Evolutionary conservation across 345 rosid genomes (phyloP).

Genomic region (Eucalyptus curtisii): DNA sequence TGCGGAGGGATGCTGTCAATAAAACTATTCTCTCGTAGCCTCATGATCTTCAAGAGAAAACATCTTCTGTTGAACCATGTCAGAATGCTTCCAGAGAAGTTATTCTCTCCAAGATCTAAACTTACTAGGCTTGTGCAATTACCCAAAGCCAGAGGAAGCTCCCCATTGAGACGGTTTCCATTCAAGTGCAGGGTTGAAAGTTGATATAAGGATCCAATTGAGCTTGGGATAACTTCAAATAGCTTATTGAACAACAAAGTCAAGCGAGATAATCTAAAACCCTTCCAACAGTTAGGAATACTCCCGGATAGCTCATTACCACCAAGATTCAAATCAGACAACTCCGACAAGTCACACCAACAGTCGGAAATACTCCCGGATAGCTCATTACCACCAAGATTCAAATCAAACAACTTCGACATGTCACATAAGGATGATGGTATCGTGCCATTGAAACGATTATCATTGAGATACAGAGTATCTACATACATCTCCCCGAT

Average conservation of each 20-base stretch:
- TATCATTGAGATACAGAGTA: background rate
- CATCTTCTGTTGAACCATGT: background rate
- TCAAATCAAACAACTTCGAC: background rate
- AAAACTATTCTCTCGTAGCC: background rate
- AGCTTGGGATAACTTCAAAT: background rate
- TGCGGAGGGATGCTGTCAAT: constrained; percentile 1
- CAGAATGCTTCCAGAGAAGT: background rate
- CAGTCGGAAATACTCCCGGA: background rate
- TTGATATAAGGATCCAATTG: background rate
- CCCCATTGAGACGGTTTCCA: background rate
- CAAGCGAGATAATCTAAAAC: background rate
- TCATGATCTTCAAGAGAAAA: background rate
- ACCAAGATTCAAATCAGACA: background rate
- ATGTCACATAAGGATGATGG: background rate
- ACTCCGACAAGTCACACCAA: background rate
- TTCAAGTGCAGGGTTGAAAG: background rate
- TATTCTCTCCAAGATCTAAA: background rate
- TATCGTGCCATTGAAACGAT: background rate
- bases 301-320: background rate
- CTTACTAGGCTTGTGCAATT: background rate
- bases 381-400: background rate
- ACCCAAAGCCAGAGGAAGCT: background rate
- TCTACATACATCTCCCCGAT: background rate
- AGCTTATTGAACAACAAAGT: background rate
- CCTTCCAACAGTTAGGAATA: background rate